phyloP scores from a whole-genome alignment of 108 stramenopile species.

The Nitzschia sp. region DNA sequence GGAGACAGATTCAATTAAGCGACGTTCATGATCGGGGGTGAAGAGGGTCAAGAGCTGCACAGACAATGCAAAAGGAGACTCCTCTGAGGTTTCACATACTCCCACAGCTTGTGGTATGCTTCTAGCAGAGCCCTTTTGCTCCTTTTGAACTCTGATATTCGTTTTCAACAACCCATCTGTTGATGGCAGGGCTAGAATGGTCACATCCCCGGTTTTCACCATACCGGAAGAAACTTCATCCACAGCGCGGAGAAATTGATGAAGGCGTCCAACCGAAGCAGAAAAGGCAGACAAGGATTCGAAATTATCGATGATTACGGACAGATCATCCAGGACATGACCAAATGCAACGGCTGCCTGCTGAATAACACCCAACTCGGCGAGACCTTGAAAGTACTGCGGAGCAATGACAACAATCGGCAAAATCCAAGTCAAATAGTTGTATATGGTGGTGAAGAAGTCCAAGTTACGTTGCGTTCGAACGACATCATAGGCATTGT shows the following conservation, averaged over 20 bases:
- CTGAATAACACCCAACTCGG: constrained; percentile 89
- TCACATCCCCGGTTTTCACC: neutral
- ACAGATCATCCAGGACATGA: constrained; percentile 88
- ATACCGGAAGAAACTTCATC: constrained; percentile 15
- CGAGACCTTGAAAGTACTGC: constrained; percentile 85
- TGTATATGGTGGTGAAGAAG: constrained; percentile 89
- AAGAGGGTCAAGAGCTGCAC: constrained; percentile 56
- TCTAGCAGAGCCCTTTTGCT: neutral
- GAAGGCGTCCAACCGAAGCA: constrained; percentile 88
- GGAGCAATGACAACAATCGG: constrained; percentile 92
- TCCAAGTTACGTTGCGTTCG: constrained; percentile 84
- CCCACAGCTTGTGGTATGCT: constrained; percentile 11
- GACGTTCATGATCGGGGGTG: constrained; percentile 80
- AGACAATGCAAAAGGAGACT: constrained; percentile 28
- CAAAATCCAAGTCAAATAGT: constrained; percentile 86
- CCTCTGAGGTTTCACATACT: constrained; percentile 20
- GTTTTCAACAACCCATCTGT: constrained; percentile 25
- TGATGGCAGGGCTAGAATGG: constrained; percentile 49
- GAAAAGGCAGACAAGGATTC: constrained; percentile 84
- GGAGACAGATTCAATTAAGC: constrained; percentile 58
- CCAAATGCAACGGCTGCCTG: constrained; percentile 82
- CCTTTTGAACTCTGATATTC: constrained; percentile 2
- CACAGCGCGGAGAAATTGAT: constrained; percentile 77
- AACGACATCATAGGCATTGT: constrained; percentile 76
- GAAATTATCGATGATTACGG: constrained; percentile 91